Evolutionary conservation across 768 basidiomycete species (phyloP), one percentile per base, ranked within the genome.

Genomic region (Psilocybe subaeruginosa): DNA sequence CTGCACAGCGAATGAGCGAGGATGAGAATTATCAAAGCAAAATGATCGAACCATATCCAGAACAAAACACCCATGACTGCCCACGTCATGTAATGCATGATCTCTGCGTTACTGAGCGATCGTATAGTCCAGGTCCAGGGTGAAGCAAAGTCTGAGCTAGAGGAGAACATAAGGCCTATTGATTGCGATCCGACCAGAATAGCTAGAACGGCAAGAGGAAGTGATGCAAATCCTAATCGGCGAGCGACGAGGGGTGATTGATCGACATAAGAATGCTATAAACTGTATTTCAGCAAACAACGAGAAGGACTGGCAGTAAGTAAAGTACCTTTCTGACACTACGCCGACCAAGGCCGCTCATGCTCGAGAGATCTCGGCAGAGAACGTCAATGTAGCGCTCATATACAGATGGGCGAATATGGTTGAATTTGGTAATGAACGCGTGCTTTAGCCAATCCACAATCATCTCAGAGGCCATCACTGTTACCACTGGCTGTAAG

Each of bases 401-500:
- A 66, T 99, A 99, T 2, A 98, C 94, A 0, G 90, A 91, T 0
- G 95, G 94, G 0, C 96, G 88, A 50, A 99, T 96, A 69, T 99
- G 97, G 68, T 99, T 99, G 80, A 99, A 99, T 74, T 99, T 99
- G 54, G 96, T 97, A 68, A 99, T 99, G 77, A 99, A 99, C 8
- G 96, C 97, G 69, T 99, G 97, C 73, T 99, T 99, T 54, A 99
- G 81, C 97, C 97, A 99, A 72, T 99, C 97, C 9, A 99, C 97
- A 11, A 92, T 73, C 84, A 93, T 91, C 73, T 99, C 97, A 2
- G 95, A 97, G 3, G 88, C 70, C 73, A 99, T 81, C 3, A 99
- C 97, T 2, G 92, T 91, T 53, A 98, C 66, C 1, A 97, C 95
- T 19, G 97, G 97, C 95, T 97, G 68, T 16, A 37, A 35, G 30